Percentiles rank a stretch among this genome's conserved stretches.
phyloP scores from a whole-genome alignment of 345 rosid genomes.

The Gossypium turneri region DNA sequence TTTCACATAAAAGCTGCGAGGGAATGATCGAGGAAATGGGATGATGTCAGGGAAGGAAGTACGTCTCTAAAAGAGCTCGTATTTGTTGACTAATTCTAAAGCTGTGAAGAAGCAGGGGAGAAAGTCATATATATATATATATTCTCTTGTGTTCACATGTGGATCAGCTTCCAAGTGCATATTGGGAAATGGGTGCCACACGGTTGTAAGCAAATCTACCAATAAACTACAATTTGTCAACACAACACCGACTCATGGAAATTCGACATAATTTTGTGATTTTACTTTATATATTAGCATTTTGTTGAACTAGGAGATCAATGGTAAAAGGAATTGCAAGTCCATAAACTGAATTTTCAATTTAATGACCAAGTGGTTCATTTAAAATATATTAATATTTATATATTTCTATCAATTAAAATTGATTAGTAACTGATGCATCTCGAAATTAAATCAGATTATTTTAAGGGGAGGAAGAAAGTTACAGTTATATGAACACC shows the following conservation, averaged over 20 bases:
- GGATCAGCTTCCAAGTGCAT: not conserved
- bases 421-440: no score
- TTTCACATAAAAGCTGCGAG: not conserved
- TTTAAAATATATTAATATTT: not conserved
- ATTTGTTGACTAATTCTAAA: conserved; percentile 1
- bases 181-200: not conserved
- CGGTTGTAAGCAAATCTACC: not conserved
- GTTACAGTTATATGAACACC: no score
- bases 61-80: not conserved
- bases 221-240: not conserved
- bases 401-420: no score
- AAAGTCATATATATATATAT: not conserved
- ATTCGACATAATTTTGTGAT: not conserved
- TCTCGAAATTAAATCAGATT: no score
- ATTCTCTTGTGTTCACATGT: not conserved
- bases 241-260: not conserved
- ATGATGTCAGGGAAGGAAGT: not conserved
- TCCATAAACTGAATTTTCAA: not conserved
- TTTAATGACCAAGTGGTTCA: not conserved
- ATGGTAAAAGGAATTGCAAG: not conserved
- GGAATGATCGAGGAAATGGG: not conserved
- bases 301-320: not conserved
- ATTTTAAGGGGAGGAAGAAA: no score
- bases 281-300: not conserved
- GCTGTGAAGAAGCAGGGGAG: not conserved